These are phyloP conservation scores for Ceratobasidium sp. DNA, from an alignment of 1,284 basidiomycete genomes.

Conservation along the genomic window DNA sequence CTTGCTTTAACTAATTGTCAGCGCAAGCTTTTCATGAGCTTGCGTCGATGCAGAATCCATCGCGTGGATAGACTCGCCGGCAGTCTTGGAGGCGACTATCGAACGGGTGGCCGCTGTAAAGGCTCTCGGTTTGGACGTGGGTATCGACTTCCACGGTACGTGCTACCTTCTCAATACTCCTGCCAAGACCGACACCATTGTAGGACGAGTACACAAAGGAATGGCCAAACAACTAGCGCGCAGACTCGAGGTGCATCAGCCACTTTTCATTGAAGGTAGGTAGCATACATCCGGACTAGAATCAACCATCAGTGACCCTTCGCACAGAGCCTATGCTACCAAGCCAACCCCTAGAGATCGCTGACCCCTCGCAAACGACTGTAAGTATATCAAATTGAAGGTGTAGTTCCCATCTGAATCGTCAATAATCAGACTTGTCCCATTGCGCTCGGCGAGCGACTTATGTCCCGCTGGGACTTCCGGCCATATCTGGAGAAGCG, in stretches of 20 bases:
- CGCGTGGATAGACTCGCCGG: constrained; percentile 57
- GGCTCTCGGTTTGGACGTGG: constrained; percentile 69
- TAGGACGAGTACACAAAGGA: constrained; percentile 69
- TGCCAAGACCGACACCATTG: constrained; percentile 55
- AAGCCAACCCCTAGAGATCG: constrained; percentile 69
- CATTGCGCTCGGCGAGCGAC: constrained; percentile 73
- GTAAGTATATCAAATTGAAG: constrained; percentile 51
- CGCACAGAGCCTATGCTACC: constrained; percentile 52
- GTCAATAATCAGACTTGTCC: constrained; percentile 57
- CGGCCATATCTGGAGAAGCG: constrained; percentile 72
- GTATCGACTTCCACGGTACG: constrained; percentile 56
- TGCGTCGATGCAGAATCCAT: constrained; percentile 42
- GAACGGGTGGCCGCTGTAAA: constrained; percentile 68
- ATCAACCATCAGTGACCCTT: constrained; percentile 39
- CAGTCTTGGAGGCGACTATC: constrained; percentile 63
- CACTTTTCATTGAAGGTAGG: constrained; percentile 72
- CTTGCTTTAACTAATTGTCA: constrained; percentile 8
- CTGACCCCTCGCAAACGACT: constrained; percentile 58
- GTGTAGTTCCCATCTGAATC: not conserved
- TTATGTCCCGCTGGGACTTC: constrained; percentile 72
- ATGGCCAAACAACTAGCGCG: constrained; percentile 80
- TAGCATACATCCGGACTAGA: constrained; percentile 52
- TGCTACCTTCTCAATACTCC: not conserved
- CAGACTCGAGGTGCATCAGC: constrained; percentile 67
- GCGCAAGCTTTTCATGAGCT: constrained; percentile 43